Percentiles rank a stretch among this genome's conserved stretches.
These are phyloP conservation scores for Globisporangium paroecandrum DNA, from an alignment of 352 stramenopile genomes.

Conservation along the genomic window DNA sequence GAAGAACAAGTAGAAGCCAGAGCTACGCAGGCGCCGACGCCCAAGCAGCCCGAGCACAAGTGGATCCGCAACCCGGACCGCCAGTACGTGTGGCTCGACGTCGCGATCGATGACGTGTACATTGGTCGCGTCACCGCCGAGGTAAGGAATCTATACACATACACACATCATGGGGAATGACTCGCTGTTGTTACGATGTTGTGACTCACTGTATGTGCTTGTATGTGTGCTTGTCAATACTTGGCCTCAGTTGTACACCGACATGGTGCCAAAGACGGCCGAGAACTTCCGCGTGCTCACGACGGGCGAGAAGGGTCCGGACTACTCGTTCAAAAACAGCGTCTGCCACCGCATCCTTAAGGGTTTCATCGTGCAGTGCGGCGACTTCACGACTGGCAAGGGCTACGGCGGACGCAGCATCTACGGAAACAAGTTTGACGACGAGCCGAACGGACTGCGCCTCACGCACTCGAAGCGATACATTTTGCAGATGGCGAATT, in stretches of 20 bases:
- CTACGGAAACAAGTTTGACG: constrained; percentile 96
- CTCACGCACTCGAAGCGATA: constrained; percentile 81
- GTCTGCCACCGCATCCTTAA: constrained; percentile 98
- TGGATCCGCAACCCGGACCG: constrained; percentile 62
- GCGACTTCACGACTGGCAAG: constrained; percentile 92
- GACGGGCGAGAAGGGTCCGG: constrained; percentile 92
- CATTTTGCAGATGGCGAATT: constrained; percentile 97
- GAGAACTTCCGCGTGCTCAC: constrained; percentile 97
- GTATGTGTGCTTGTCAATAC: background rate
- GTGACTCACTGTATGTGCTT: background rate
- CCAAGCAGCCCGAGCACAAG: constrained; percentile 14
- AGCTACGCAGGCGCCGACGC: background rate
- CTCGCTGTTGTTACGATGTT: background rate
- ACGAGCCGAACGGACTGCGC: constrained; percentile 92
- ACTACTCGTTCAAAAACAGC: constrained; percentile 96
- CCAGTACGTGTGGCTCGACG: constrained; percentile 85
- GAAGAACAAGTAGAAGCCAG: background rate
- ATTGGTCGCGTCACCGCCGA: constrained; percentile 74
- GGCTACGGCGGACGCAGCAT: constrained; percentile 96
- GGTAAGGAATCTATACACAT: constrained; percentile 22
- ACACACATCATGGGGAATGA: background rate
- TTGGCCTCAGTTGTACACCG: constrained; percentile 79
- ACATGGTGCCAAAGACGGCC: constrained; percentile 96
- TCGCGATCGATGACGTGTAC: constrained; percentile 71
- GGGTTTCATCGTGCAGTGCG: constrained; percentile 98